These are phyloP conservation scores for Thinopyrum elongatum DNA, from an alignment of 176 grass and related monocot species.

Conservation along the genomic window DNA sequence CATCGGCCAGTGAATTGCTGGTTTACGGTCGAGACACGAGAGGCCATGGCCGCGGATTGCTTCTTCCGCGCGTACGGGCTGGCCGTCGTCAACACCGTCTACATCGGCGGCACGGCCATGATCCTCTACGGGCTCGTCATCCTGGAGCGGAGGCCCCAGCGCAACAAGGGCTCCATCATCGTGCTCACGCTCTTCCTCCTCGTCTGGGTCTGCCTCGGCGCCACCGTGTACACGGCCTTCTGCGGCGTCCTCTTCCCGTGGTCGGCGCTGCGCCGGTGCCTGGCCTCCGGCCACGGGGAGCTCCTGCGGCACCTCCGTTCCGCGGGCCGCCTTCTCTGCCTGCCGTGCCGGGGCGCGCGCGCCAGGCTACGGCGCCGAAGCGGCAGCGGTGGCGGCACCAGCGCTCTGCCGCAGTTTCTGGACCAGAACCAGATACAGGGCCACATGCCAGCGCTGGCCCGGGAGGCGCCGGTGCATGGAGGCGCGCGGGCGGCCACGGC, in stretches of 20 bases:
- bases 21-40: neutral
- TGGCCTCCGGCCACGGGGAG: too few species aligned
- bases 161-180: neutral
- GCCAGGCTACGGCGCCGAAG: too few species aligned
- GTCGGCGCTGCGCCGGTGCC: neutral
- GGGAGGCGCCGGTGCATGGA: too few species aligned
- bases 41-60: neutral
- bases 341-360: too few species aligned
- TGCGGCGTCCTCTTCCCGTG: neutral
- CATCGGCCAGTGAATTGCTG: too few species aligned
- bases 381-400: too few species aligned
- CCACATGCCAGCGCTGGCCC: too few species aligned
- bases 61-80: neutral
- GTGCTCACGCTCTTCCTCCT: neutral
- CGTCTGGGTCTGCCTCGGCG: slow-evolving; percentile 1
- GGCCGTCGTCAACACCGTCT: neutral
- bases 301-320: neutral
- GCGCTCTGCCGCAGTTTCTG: too few species aligned
- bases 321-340: too few species aligned
- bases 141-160: neutral
- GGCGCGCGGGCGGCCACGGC: too few species aligned
- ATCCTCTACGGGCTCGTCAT: slow-evolving; percentile 1
- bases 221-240: neutral
- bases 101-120: neutral
- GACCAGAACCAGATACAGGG: too few species aligned